Conservation (phyloP, 2,329 filamentous ascomycete species). For the Iodosphaeria phyllophila region DNA sequence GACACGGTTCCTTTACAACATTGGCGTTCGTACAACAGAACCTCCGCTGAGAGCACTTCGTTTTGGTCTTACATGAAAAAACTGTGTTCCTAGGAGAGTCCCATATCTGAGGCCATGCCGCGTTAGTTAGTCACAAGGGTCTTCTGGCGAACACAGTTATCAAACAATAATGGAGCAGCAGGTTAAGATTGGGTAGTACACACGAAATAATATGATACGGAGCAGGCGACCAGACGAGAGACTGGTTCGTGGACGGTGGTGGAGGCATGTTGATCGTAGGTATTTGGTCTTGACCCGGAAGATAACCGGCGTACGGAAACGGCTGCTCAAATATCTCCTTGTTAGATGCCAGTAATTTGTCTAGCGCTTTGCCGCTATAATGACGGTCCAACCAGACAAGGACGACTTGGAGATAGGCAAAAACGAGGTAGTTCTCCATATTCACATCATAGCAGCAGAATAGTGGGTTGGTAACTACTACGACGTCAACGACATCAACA, state of each 20-base stretch:
- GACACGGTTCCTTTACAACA: neutral
- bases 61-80: constrained; percentile 53
- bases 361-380: too few species aligned
- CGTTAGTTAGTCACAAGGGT: too few species aligned
- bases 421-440: too few species aligned
- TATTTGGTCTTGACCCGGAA: neutral
- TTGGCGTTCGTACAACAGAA: neutral
- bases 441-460: too few species aligned
- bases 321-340: neutral
- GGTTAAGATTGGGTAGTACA: constrained; percentile 7
- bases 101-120: too few species aligned
- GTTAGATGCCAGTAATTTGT: too few species aligned
- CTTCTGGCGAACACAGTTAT: neutral
- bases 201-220: constrained; percentile 66
- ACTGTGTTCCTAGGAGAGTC: constrained; percentile 65
- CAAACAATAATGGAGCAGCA: constrained; percentile 1
- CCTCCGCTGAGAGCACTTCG: neutral
- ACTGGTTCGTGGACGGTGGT: constrained; percentile 14
- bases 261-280: neutral
- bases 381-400: too few species aligned
- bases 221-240: constrained; percentile 41
- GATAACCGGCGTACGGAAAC: neutral
- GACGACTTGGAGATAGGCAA: too few species aligned
- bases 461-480: too few species aligned
- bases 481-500: too few species aligned